Evolutionary conservation across 495 filamentous ascomycete species (phyloP), one percentile per base, ranked within the genome.

Genomic region (Bathelium albidoporum): DNA sequence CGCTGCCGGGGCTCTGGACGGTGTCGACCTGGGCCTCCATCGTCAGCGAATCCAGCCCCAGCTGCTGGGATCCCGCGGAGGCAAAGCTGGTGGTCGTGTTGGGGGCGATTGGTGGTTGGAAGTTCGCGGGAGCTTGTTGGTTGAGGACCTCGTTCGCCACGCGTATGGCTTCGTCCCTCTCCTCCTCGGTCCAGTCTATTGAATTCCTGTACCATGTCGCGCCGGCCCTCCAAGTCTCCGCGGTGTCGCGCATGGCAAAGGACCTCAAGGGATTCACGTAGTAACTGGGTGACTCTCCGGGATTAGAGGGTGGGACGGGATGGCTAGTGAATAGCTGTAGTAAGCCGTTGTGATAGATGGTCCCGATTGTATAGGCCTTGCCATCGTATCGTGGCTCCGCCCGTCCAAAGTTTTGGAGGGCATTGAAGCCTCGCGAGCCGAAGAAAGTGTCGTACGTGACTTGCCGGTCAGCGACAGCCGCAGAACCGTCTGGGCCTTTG

Each of bases 371-470:
- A 64, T 74, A 73, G 43, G 77, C 73, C 32, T 80, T 79, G 59
- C 68, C 68, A 68, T 80, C 76, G 62, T 75, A 80, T 10, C 60
- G 61, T 0, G 70, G 70, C 63, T 76, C 68, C 20, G 70, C 69
- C 32, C 70, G 31, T 66, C 68, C 66, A 52, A 78, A 81, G 65
- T 71, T 77, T 68, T 77, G 73, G 61, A 82, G 72, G 32, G 59
- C 60, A 53, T 76, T 73, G 70, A 80, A 79, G 34, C 64, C 77
- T 60, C 77, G 76, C 26, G 76, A 77, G 14, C 78, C 79, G 26
- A 76, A 60, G 11, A 76, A 78, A 22, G 78, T 77, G 62, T 78
- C 68, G 66, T 77, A 73, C 53, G 62, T 70, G 32, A 75, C 77
- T 65, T 82, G 77, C 43, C 73, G 71, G 61, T 28, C 31, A 59